Conservation (phyloP, 208 protist species). For the Crithidia sp. region DNA sequence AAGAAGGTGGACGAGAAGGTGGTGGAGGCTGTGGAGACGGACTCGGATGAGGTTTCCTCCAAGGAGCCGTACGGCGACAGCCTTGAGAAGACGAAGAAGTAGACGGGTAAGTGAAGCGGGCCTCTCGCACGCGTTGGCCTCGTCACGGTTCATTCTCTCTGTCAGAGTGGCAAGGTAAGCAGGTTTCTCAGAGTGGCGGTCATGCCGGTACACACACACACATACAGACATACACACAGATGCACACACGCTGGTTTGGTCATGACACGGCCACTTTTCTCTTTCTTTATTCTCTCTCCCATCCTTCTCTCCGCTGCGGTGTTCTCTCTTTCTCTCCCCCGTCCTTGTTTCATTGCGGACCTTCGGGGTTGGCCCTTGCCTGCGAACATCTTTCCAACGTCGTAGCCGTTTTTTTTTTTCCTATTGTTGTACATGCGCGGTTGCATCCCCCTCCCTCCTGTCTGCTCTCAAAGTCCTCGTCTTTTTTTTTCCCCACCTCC, state of each 20-base stretch:
- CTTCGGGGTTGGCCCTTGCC: no score
- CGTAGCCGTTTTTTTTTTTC: not conserved
- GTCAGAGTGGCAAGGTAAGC: no score
- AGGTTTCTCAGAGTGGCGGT: not conserved
- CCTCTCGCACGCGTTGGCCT: no score
- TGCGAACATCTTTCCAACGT: not conserved
- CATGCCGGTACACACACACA: not conserved
- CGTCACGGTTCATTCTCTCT: not conserved
- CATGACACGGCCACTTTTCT: not conserved
- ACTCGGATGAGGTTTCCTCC: not conserved
- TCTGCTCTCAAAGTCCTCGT: not conserved
- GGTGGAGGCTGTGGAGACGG: not conserved
- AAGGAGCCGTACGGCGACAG: not conserved
- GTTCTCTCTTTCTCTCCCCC: not conserved
- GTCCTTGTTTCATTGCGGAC: not conserved
- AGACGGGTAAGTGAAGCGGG: no score
- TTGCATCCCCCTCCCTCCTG: not conserved
- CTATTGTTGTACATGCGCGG: not conserved
- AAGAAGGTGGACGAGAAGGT: not conserved
- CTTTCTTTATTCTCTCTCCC: not conserved
- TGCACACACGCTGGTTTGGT: not conserved
- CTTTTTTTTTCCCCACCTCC: not conserved
- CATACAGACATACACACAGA: not conserved
- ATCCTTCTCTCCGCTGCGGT: no score
- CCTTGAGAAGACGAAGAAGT: not conserved